These are phyloP conservation scores for Rhodotorula mucilaginosa DNA, from an alignment of 1,284 basidiomycete genomes.

Conservation along the genomic window DNA sequence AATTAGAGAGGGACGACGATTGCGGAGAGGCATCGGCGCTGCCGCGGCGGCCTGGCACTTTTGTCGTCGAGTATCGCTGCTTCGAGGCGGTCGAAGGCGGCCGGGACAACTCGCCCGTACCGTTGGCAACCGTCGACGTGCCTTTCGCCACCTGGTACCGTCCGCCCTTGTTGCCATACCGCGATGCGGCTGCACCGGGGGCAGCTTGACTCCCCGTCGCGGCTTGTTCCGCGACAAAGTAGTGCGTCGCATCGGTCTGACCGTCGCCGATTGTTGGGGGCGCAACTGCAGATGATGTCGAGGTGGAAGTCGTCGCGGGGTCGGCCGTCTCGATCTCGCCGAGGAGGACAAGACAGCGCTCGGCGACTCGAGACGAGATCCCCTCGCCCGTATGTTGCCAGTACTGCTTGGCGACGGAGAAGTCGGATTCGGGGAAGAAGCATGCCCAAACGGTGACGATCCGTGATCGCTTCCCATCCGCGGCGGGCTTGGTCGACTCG, in stretches of 20 bases:
- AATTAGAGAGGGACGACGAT: constrained; percentile 11
- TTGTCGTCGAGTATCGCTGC: constrained; percentile 20
- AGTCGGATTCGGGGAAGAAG: constrained; percentile 67
- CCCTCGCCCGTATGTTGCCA: constrained; percentile 95
- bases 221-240: background rate
- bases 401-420: constrained; percentile 77
- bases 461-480: constrained; percentile 41
- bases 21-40: background rate
- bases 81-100: constrained; percentile 3
- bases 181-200: background rate
- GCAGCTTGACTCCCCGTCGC: too few relatives aligned
- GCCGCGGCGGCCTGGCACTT: background rate
- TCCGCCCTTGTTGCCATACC: constrained; percentile 23
- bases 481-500: constrained; percentile 53
- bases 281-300: background rate
- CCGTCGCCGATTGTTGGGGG: background rate
- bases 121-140: background rate
- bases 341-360: constrained; percentile 71
- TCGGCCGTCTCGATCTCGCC: constrained; percentile 51
- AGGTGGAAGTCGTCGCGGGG: background rate
- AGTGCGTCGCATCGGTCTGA: background rate
- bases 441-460: constrained; percentile 71
- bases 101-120: constrained; percentile 4
- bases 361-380: constrained; percentile 82
- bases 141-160: constrained; percentile 14